phyloP scores from a whole-genome alignment of 2,329 filamentous ascomycete genomes.

The Sporothrix schenckii region DNA sequence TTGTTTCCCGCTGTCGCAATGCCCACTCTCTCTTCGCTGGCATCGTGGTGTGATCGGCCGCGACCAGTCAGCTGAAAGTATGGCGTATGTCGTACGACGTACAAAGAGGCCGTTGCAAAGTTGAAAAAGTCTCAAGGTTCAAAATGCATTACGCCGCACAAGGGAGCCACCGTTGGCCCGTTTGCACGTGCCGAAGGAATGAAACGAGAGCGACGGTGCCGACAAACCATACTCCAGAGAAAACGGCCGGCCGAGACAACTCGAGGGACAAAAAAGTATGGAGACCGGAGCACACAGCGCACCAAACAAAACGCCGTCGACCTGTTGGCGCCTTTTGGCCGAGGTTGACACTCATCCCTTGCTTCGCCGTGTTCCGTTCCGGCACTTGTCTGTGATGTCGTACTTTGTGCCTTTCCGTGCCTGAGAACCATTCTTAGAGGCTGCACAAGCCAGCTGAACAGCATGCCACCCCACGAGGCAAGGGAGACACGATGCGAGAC shows the following conservation, averaged over 20 bases:
- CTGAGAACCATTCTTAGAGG: background rate
- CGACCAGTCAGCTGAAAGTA: too few relatives aligned
- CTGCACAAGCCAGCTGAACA: slow-evolving; percentile 12
- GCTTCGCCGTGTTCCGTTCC: slow-evolving; percentile 1
- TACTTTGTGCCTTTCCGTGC: background rate
- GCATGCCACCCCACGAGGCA: slow-evolving; percentile 19
- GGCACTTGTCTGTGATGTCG: background rate
- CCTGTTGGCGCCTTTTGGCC: background rate
- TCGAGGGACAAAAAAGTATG: background rate
- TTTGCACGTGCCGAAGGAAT: too few relatives aligned
- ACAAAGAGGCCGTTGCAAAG: too few relatives aligned
- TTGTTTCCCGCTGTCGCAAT: background rate
- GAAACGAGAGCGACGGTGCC: too few relatives aligned
- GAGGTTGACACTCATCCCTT: background rate
- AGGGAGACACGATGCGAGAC: background rate
- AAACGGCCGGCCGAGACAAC: background rate
- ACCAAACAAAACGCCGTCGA: background rate
- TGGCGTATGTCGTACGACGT: too few relatives aligned
- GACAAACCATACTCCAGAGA: too few relatives aligned
- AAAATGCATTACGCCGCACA: too few relatives aligned
- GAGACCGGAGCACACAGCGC: too few relatives aligned
- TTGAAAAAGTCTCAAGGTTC: too few relatives aligned
- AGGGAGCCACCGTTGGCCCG: too few relatives aligned
- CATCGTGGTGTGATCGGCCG: too few relatives aligned
- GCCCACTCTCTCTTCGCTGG: background rate